Evolutionary conservation across 768 basidiomycete genomes (phyloP), one percentile per base, ranked within the genome.

Genomic region (Rhodotorula sphaerocarpa): DNA sequence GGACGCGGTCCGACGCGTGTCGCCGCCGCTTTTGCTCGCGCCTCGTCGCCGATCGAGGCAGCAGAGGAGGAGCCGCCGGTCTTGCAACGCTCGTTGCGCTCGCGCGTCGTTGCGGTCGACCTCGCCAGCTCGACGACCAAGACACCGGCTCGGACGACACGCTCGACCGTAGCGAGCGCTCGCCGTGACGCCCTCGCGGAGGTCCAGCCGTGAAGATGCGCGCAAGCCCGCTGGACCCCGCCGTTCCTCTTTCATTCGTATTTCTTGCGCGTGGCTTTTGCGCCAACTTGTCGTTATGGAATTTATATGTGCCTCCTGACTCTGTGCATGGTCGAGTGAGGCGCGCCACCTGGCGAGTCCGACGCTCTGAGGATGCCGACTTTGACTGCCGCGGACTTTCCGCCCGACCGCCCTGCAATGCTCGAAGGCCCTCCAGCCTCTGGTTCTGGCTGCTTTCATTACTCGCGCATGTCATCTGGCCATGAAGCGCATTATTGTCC

Each of bases 1-100:
- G 21, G 25, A 41, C 5, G 39, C 50, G 54, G 15, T 44, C 43
- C 50, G 50, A 33, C 33, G 31, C 28, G 21, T 7, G 10, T 15
- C 7, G 43, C 43, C 43, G 23, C 15, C 15, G 43, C 23, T 7
- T 27, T n/a, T 23, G 25, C 46, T 36, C 43, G 11, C 47, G 47
- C 7, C n/a, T n/a, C n/a, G n/a, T n/a, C n/a, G n/a, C 27, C 28
- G 48, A 16, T 5, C 48, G 48, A 15, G 54, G 50, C 28, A 23
- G 55, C 27, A 7, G 47, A n/a, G 20, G 28, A 30, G 75, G 84
- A 84, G 71, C 50, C 86, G 55, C 81, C 82, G 12, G 52, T 67
- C 20, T 45, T 67, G 39, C 46, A 43, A 33, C 53, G 66, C 11
- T 59, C 57, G 10, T 41, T 67, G 7, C 53, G 66, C 4, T 56